Percentiles rank a stretch among this genome's conserved stretches.
These are phyloP conservation scores for Spathaspora passalidarum DNA, from an alignment of 805 yeast species.

Conservation along the genomic window DNA sequence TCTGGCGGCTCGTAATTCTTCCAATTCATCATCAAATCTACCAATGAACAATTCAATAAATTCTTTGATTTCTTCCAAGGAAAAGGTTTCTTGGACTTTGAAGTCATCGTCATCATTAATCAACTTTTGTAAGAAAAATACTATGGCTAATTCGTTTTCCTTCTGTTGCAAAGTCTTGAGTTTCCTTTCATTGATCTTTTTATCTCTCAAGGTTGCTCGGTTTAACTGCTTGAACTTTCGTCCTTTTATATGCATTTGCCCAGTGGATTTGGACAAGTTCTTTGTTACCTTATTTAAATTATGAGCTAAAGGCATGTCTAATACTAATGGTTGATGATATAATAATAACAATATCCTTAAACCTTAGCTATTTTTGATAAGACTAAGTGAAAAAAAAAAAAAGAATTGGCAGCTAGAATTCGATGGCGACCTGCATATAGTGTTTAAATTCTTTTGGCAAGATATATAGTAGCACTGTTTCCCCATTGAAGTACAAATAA, in stretches of 20 bases:
- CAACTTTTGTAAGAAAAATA: slow-evolving; percentile 49
- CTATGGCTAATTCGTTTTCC: slow-evolving; percentile 56
- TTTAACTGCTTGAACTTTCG: slow-evolving; percentile 81
- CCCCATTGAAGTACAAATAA: no score
- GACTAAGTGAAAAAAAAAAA: not conserved
- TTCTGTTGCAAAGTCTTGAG: slow-evolving; percentile 54
- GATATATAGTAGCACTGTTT: no score
- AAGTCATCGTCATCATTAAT: slow-evolving; percentile 11
- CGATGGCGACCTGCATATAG: not conserved
- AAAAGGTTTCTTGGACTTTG: slow-evolving; percentile 32
- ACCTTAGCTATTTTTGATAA: not conserved
- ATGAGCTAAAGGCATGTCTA: slow-evolving; percentile 64
- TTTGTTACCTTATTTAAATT: slow-evolving; percentile 64
- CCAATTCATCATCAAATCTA: slow-evolving; percentile 75
- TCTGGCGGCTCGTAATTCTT: slow-evolving; percentile 56
- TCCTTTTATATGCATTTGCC: slow-evolving; percentile 79
- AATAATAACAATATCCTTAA: no score
- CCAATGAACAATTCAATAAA: slow-evolving; percentile 61
- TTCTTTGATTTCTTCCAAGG: slow-evolving; percentile 55
- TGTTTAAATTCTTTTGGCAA: no score
- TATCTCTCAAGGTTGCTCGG: slow-evolving; percentile 84
- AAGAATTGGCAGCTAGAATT: not conserved
- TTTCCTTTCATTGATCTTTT: slow-evolving; percentile 61
- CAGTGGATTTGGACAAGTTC: slow-evolving; percentile 51
- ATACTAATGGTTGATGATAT: no score